phyloP scores from a whole-genome alignment of 352 stramenopile genomes.

The Globisporangium rhizosaccharum region DNA sequence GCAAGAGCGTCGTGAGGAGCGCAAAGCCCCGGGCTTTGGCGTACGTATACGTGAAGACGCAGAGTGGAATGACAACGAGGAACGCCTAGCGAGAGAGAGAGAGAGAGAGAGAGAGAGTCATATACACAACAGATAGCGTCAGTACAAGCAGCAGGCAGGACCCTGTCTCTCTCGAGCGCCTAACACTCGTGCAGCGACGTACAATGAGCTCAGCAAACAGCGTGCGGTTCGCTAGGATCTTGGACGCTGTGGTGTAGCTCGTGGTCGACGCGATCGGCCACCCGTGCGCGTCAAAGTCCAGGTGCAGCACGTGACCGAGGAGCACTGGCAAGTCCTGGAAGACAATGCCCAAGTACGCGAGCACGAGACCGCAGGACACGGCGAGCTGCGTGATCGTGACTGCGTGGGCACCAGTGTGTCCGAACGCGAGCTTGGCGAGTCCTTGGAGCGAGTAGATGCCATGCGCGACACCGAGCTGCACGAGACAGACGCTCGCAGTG shows the following conservation, averaged over 20 bases:
- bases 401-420: conserved; percentile 18
- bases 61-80: conserved; percentile 33
- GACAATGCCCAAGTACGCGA: conserved; percentile 32
- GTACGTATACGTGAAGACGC: conserved; percentile 27
- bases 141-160: neutral
- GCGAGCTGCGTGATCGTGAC: conserved; percentile 29
- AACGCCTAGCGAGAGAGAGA: conserved; percentile 17
- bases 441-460: conserved; percentile 54
- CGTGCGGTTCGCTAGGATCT: conserved; percentile 26
- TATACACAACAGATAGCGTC: neutral
- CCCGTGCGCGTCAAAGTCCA: conserved; percentile 27
- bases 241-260: conserved; percentile 10
- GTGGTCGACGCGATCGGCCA: conserved; percentile 11
- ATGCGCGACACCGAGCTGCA: conserved; percentile 39
- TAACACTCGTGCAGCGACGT: conserved; percentile 8
- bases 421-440: conserved; percentile 40
- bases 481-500: conserved; percentile 22
- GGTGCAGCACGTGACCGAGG: conserved; percentile 25
- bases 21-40: conserved; percentile 22
- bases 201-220: conserved; percentile 33
- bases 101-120: too few relatives aligned
- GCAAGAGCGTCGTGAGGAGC: conserved; percentile 16
- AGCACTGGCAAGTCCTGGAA: conserved; percentile 41
- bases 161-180: neutral
- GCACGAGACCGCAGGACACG: conserved; percentile 31